These are phyloP conservation scores for Xylaria digitata DNA, from an alignment of 2,329 filamentous ascomycete genomes.

Conservation along the genomic window DNA sequence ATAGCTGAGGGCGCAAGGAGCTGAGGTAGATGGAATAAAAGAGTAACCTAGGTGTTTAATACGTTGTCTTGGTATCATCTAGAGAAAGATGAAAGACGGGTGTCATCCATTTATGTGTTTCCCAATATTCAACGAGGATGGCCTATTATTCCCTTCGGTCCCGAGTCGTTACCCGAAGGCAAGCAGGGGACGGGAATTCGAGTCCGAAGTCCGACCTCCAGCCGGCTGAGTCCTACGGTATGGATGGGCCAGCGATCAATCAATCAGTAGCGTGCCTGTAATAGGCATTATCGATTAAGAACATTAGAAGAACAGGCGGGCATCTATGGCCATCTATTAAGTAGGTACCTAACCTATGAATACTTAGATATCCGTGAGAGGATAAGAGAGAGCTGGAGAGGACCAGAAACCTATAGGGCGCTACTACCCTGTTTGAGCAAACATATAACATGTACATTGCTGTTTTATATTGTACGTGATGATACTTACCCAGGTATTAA, in stretches of 20 bases:
- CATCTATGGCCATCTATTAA: not conserved
- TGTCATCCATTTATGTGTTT: constrained; percentile 18
- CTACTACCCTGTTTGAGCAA: not conserved
- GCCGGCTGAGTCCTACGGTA: not conserved
- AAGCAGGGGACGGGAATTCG: constrained; percentile 22
- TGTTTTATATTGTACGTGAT: no score
- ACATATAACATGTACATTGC: not conserved
- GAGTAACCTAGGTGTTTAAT: not conserved
- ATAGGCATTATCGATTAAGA: not conserved
- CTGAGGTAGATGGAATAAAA: not conserved
- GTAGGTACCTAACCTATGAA: no score
- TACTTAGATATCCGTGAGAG: no score
- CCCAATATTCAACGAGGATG: not conserved
- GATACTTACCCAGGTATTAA: no score
- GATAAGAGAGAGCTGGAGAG: not conserved
- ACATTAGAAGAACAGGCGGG: not conserved
- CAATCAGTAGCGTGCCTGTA: not conserved
- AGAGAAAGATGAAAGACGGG: not conserved
- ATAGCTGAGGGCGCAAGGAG: not conserved
- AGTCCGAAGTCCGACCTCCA: constrained; percentile 32
- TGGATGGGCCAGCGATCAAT: constrained; percentile 2
- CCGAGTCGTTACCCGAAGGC: constrained; percentile 26
- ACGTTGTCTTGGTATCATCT: not conserved
- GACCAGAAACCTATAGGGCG: no score
- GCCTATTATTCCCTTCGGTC: constrained; percentile 11